phyloP scores from a whole-genome alignment of 2,329 filamentous ascomycete species.

The Phyllosticta ampelicida region DNA sequence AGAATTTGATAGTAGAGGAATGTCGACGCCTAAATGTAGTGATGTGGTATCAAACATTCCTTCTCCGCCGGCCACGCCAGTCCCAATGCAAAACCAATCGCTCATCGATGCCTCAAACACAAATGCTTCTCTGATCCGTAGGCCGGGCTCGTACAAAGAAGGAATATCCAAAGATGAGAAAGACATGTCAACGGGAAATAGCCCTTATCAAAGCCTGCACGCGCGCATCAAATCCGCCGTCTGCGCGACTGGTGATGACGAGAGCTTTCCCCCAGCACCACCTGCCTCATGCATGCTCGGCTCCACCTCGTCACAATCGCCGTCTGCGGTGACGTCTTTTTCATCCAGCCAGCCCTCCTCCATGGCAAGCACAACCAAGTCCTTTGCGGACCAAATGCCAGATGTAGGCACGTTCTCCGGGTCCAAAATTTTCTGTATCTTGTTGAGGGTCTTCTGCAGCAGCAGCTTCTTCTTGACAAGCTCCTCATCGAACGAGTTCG shows the following conservation, averaged over 20 bases:
- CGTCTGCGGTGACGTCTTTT: slow-evolving; percentile 19
- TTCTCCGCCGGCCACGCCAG: background rate
- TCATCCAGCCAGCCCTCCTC: slow-evolving; percentile 25
- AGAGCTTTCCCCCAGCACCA: background rate
- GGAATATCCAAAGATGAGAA: background rate
- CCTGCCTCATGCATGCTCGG: background rate
- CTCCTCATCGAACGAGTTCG: slow-evolving; percentile 17
- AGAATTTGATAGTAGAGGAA: background rate
- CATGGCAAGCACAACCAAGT: slow-evolving; percentile 24
- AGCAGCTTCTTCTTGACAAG: slow-evolving; percentile 25
- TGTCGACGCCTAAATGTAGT: background rate
- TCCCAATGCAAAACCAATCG: background rate
- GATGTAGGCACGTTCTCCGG: slow-evolving; percentile 23
- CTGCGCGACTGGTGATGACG: background rate
- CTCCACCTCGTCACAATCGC: background rate
- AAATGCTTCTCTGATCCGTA: background rate
- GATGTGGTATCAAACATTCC: background rate
- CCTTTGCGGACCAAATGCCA: slow-evolving; percentile 21
- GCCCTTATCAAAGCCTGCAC: background rate
- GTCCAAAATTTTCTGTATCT: slow-evolving; percentile 29
- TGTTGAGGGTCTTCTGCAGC: slow-evolving; percentile 27
- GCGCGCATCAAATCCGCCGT: background rate
- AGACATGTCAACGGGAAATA: background rate
- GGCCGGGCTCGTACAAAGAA: background rate
- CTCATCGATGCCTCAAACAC: background rate